Conservation (phyloP, 768 basidiomycete species). For the Chiua virens region DNA sequence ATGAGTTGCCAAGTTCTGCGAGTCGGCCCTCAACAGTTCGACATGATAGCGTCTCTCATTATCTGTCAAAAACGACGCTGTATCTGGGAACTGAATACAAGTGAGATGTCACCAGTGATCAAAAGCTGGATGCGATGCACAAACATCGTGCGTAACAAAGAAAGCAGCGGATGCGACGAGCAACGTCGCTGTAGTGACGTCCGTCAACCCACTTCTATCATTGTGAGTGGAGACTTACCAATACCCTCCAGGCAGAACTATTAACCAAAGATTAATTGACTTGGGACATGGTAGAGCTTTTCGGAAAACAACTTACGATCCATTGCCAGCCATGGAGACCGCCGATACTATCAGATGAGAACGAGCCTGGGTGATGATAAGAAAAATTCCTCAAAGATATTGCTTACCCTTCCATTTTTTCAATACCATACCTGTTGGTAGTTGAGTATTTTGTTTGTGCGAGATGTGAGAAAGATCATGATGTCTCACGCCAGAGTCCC, state of each 20-base stretch:
- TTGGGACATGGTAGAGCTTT: no score
- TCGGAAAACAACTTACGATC: conserved; percentile 19
- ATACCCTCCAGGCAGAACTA: conserved; percentile 26
- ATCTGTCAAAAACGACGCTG: conserved; percentile 49
- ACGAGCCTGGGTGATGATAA: neutral
- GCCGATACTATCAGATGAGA: conserved; percentile 2
- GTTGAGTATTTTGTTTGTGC: neutral
- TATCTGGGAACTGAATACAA: conserved; percentile 45
- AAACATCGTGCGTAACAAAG: conserved; percentile 52
- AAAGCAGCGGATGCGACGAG: conserved; percentile 23
- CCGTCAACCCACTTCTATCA: neutral
- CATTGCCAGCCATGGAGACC: conserved; percentile 28
- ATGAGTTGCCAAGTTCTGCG: conserved; percentile 40
- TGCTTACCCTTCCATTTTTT: conserved; percentile 27
- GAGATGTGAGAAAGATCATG: neutral
- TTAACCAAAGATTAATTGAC: neutral
- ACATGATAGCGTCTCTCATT: conserved; percentile 39
- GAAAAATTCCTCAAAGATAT: conserved; percentile 15
- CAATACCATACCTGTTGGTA: conserved; percentile 30
- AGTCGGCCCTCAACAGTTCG: conserved; percentile 41
- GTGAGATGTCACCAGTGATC: neutral
- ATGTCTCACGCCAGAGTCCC: conserved; percentile 43
- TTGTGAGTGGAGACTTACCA: neutral
- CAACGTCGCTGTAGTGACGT: conserved; percentile 8
- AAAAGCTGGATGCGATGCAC: conserved; percentile 1